These are phyloP conservation scores for Boletellus deceptivus DNA, from an alignment of 1,284 basidiomycete genomes.

Conservation along the genomic window DNA sequence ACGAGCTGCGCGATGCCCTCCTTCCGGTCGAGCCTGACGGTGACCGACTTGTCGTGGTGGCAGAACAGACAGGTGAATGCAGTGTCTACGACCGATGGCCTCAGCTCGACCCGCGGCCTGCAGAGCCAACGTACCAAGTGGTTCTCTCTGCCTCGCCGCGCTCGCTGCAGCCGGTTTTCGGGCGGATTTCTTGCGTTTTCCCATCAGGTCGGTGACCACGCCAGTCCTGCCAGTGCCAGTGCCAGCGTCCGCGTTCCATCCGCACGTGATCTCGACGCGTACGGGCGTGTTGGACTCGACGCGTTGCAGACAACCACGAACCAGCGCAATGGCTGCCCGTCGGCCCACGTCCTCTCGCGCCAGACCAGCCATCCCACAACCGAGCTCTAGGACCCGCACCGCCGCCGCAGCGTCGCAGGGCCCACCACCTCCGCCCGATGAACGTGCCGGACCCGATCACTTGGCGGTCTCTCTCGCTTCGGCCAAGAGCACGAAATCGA, in stretches of 20 bases:
- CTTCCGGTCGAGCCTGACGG: conserved; percentile 81
- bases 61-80: conserved; percentile 87
- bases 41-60: conserved; percentile 87
- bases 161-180: conserved; percentile 58
- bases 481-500: conserved; percentile 13
- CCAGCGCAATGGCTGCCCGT: conserved; percentile 30
- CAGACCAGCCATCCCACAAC: conserved; percentile 9
- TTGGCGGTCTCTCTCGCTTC: conserved; percentile 23
- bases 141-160: conserved; percentile 57
- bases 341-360: conserved; percentile 22
- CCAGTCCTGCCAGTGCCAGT: too few species aligned
- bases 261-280: conserved; percentile 37
- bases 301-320: conserved; percentile 16
- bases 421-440: conserved; percentile 13
- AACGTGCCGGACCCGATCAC: conserved; percentile 21
- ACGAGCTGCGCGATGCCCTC: conserved; percentile 75
- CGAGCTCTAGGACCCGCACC: conserved; percentile 18
- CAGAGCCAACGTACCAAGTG: conserved; percentile 56
- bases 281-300: conserved; percentile 20
- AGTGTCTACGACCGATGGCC: conserved; percentile 49
- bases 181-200: conserved; percentile 85
- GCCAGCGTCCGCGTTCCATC: not conserved
- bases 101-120: conserved; percentile 6
- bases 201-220: conserved; percentile 45
- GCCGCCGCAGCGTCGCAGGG: conserved; percentile 17